Conservation (phyloP, 1,139 yeast genomes). For the Kodamaea derodonti region DNA sequence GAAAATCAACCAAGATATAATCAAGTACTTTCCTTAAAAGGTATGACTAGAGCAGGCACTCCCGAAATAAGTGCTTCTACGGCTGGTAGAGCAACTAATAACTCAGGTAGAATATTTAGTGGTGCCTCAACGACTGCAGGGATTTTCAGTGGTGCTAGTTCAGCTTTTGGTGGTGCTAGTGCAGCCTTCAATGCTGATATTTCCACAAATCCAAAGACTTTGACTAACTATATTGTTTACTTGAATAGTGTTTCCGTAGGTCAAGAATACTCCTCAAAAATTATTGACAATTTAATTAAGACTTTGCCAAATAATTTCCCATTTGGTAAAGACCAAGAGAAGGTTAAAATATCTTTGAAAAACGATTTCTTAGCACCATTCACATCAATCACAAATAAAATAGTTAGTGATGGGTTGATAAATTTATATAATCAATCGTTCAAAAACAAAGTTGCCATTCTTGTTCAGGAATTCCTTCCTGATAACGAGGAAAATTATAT, state of each 20-base stretch:
- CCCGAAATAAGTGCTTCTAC: conserved; percentile 14
- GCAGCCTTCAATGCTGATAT: conserved; percentile 35
- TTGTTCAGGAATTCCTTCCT: conserved; percentile 54
- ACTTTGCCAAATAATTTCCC: conserved; percentile 33
- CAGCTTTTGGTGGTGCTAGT: conserved; percentile 45
- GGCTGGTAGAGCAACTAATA: conserved; percentile 7
- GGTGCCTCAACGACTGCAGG: conserved; percentile 21
- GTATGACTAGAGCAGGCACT: conserved; percentile 12
- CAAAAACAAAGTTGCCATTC: conserved; percentile 42
- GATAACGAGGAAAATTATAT: conserved; percentile 46
- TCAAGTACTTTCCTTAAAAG: conserved; percentile 29
- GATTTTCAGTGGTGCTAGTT: conserved; percentile 45
- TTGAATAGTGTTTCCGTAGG: conserved; percentile 62
- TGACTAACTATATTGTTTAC: conserved; percentile 50
- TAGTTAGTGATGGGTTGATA: conserved; percentile 52
- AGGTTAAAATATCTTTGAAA: conserved; percentile 37
- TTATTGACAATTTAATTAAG: conserved; percentile 36
- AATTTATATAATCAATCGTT: conserved; percentile 58
- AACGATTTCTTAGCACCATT: conserved; percentile 39
- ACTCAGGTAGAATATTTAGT: conserved; percentile 1
- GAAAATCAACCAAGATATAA: conserved; percentile 55
- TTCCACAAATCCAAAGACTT: conserved; percentile 25
- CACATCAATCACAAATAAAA: conserved; percentile 36
- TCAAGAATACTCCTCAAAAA: conserved; percentile 49
- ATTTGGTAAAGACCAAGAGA: conserved; percentile 50